Conservation (phyloP, 2,329 filamentous ascomycete genomes). For the Alternaria sp. region DNA sequence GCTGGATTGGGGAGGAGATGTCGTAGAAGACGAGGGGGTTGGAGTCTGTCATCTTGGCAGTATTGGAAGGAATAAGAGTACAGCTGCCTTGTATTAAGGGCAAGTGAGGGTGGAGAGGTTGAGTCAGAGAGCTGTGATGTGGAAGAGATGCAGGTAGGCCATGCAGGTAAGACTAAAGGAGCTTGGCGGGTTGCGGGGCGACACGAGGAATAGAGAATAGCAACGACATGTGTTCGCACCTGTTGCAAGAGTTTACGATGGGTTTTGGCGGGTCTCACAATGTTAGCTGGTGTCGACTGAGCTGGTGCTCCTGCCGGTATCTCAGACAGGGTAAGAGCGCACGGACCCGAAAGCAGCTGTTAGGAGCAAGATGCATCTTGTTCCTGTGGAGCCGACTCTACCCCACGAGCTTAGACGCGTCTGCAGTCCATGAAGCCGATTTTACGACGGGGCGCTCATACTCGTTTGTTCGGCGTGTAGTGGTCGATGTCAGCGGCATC, state of each 20-base stretch:
- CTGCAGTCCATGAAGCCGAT: not conserved
- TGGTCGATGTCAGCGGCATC: not conserved
- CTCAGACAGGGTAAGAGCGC: not conserved
- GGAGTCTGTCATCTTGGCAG: slow-evolving; percentile 29
- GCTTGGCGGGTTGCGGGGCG: not conserved
- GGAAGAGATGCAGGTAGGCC: not conserved
- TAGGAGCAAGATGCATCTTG: not conserved
- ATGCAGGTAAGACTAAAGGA: not conserved
- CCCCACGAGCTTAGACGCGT: not conserved
- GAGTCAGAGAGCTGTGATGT: not conserved
- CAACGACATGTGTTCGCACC: not conserved
- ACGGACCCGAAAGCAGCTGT: not conserved
- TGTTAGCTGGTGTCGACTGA: not conserved
- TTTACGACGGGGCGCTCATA: not conserved
- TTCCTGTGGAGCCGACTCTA: not conserved
- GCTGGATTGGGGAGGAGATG: slow-evolving; percentile 50
- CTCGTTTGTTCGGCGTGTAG: not conserved
- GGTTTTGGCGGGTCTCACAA: not conserved
- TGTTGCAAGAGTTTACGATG: not conserved
- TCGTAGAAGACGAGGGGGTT: slow-evolving; percentile 55
- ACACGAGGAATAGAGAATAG: not conserved
- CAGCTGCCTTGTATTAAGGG: not conserved
- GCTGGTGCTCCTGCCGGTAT: not conserved
- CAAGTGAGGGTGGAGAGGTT: not conserved
- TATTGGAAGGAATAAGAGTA: not conserved